phyloP scores from a whole-genome alignment of 2,329 filamentous ascomycete species.

The Fusarium napiforme region DNA sequence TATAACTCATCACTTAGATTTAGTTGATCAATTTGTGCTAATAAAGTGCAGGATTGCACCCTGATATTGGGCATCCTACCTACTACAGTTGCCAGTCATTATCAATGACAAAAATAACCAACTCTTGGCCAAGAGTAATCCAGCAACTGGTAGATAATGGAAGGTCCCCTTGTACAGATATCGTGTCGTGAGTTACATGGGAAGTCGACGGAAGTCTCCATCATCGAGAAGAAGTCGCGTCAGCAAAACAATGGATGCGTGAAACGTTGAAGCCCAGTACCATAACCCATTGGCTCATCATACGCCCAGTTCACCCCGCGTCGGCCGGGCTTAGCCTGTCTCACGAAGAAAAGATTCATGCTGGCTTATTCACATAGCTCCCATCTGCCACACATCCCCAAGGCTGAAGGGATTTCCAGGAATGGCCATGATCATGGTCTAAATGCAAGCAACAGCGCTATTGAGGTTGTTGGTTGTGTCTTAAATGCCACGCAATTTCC shows the following conservation, averaged over 20 bases:
- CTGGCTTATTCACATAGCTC: neutral
- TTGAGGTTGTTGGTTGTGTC: constrained; percentile 8
- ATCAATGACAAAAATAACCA: constrained; percentile 17
- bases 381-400: constrained; percentile 19
- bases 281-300: constrained; percentile 15
- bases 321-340: constrained; percentile 5
- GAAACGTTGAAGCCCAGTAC: constrained; percentile 30
- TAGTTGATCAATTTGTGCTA: constrained; percentile 5
- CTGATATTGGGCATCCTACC: neutral
- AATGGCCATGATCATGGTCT: neutral
- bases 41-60: neutral
- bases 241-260: constrained; percentile 17
- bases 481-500: constrained; percentile 33
- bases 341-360: neutral
- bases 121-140: constrained; percentile 9
- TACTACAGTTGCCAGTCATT: neutral
- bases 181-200: neutral
- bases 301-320: constrained; percentile 15
- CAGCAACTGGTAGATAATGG: neutral
- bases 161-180: neutral
- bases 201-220: neutral
- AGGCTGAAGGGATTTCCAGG: constrained; percentile 7
- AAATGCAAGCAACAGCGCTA: constrained; percentile 6
- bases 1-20: neutral
- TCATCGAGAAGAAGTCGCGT: constrained; percentile 3